These are phyloP conservation scores for Gonium pectorale DNA, from an alignment of 139 green algal species.

Conservation along the genomic window DNA sequence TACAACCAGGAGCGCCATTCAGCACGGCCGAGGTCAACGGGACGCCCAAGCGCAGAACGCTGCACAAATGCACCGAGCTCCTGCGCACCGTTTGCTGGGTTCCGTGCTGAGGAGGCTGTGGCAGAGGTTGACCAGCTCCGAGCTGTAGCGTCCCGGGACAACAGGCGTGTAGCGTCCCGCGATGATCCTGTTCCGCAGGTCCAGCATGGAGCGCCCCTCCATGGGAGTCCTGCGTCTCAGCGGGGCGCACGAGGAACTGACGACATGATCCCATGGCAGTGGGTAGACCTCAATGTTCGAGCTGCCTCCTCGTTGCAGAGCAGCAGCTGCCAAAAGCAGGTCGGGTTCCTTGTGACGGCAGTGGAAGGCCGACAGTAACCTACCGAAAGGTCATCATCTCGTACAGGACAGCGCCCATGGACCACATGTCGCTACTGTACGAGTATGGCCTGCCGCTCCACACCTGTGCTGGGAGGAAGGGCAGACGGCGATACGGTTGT, in stretches of 20 bases:
- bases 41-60: too few species aligned
- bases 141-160: conserved; percentile 60
- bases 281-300: too few species aligned
- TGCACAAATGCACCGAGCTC: not conserved
- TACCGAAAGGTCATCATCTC: conserved; percentile 86
- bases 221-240: conserved; percentile 77
- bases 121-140: conserved; percentile 69
- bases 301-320: too few species aligned
- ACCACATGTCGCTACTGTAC: conserved; percentile 83
- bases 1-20: too few species aligned
- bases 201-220: conserved; percentile 73
- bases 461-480: conserved; percentile 52
- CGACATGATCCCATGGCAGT: too few species aligned
- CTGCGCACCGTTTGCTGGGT: conserved; percentile 58
- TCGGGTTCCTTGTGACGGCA: too few species aligned
- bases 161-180: conserved; percentile 68
- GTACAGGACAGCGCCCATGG: conserved; percentile 84
- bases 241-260: too few species aligned
- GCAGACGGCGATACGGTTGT: too few species aligned
- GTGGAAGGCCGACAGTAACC: too few species aligned
- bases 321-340: too few species aligned
- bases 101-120: conserved; percentile 68
- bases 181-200: conserved; percentile 75
- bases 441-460: conserved; percentile 83
- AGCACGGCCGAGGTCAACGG: too few species aligned